phyloP scores from a whole-genome alignment of 2,329 filamentous ascomycete genomes.

The Fusarium veterinarium region DNA sequence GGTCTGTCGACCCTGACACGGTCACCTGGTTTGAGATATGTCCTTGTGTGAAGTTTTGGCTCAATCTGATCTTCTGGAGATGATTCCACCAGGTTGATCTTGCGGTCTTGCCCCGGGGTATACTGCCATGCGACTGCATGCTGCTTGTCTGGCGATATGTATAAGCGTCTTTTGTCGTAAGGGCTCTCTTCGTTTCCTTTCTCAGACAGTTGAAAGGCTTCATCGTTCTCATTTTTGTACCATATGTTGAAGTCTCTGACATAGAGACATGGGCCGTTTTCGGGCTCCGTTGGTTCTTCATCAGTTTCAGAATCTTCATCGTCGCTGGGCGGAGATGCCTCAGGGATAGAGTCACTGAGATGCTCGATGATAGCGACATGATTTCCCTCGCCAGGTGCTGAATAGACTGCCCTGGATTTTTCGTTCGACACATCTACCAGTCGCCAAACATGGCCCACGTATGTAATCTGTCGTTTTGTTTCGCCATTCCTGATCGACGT shows the following conservation, averaged over 20 bases:
- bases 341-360: background rate
- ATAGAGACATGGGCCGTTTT: background rate
- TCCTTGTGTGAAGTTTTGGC: slow-evolving; percentile 38
- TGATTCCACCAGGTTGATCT: slow-evolving; percentile 40
- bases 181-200: slow-evolving; percentile 30
- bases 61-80: slow-evolving; percentile 44
- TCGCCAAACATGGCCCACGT: slow-evolving; percentile 39
- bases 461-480: slow-evolving; percentile 32
- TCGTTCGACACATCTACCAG: slow-evolving; percentile 24
- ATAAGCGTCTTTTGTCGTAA: slow-evolving; percentile 33
- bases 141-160: slow-evolving; percentile 25
- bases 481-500: slow-evolving; percentile 20
- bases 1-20: slow-evolving; percentile 39
- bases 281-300: background rate
- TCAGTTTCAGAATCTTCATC: background rate
- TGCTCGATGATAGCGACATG: slow-evolving; percentile 31
- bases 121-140: slow-evolving; percentile 43
- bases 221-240: slow-evolving; percentile 1
- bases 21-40: slow-evolving; percentile 47
- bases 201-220: slow-evolving; percentile 28
- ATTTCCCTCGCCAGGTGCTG: slow-evolving; percentile 10
- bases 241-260: slow-evolving; percentile 23
- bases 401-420: slow-evolving; percentile 23
- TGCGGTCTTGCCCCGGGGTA: slow-evolving; percentile 26
- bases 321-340: background rate